phyloP scores from a whole-genome alignment of 805 yeast species.

The Cyberlindnera galapagoensis region DNA sequence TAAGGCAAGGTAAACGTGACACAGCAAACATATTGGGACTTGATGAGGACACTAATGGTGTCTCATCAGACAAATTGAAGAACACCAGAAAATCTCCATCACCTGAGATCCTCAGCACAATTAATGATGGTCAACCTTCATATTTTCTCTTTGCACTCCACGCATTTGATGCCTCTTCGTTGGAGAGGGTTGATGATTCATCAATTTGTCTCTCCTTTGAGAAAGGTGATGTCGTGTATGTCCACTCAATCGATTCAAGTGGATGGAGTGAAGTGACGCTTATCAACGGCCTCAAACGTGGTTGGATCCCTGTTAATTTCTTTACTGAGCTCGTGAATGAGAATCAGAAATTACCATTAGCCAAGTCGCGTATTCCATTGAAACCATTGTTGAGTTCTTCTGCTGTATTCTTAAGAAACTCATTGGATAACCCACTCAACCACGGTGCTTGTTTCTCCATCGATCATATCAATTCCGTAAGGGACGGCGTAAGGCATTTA shows the following conservation, averaged over 20 bases:
- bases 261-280: slow-evolving; percentile 88
- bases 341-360: slow-evolving; percentile 41
- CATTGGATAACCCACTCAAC: slow-evolving; percentile 41
- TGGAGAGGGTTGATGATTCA: slow-evolving; percentile 60
- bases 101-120: slow-evolving; percentile 2
- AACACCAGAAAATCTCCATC: neutral
- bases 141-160: slow-evolving; percentile 54
- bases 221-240: slow-evolving; percentile 66
- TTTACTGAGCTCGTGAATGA: slow-evolving; percentile 42
- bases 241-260: slow-evolving; percentile 70
- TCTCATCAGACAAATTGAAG: slow-evolving; percentile 1
- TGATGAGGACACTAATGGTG: no score
- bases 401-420: slow-evolving; percentile 60
- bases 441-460: slow-evolving; percentile 23
- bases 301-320: slow-evolving; percentile 86
- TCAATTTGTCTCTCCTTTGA: slow-evolving; percentile 70
- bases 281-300: slow-evolving; percentile 54
- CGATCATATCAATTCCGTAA: slow-evolving; percentile 46
- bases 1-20: slow-evolving; percentile 62
- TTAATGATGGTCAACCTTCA: slow-evolving; percentile 42
- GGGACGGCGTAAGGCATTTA: slow-evolving; percentile 65
- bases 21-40: slow-evolving; percentile 35
- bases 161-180: slow-evolving; percentile 48
- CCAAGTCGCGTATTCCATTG: slow-evolving; percentile 42
- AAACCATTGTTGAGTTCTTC: slow-evolving; percentile 51